A percentile compares a stretch with the other conserved stretches of the same genome.
Evolutionary conservation across 208 protist species (phyloP).

Genomic region (Zelonia costaricensis): DNA sequence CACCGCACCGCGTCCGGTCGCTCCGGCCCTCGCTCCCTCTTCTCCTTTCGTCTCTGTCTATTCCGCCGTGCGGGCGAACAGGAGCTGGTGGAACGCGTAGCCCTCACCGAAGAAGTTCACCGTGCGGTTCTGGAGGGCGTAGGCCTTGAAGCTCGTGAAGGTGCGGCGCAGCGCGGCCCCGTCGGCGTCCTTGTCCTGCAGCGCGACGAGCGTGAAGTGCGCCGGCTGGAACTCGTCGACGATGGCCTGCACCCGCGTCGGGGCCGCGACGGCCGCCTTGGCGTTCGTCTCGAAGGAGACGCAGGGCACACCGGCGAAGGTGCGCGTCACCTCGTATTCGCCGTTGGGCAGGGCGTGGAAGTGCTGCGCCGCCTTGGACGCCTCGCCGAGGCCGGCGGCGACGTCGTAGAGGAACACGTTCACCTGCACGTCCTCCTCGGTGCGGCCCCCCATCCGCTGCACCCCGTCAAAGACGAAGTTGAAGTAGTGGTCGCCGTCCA

Average conservation of each 20-base stretch:
- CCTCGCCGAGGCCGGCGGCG: constrained; percentile 15
- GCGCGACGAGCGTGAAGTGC: constrained; percentile 64
- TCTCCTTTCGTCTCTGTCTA: background rate
- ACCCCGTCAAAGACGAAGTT: constrained; percentile 86
- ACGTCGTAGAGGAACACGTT: constrained; percentile 81
- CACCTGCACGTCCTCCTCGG: constrained; percentile 73
- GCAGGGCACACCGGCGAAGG: constrained; percentile 39
- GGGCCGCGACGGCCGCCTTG: constrained; percentile 20
- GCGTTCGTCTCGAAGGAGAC: constrained; percentile 85
- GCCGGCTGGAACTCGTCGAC: constrained; percentile 52
- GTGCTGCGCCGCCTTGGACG: constrained; percentile 29
- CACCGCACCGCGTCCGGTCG: background rate
- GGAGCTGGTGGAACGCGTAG: constrained; percentile 79
- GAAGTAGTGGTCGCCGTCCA: constrained; percentile 89
- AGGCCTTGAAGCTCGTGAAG: constrained; percentile 49
- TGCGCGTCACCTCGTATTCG: constrained; percentile 74
- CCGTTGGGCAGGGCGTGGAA: constrained; percentile 32
- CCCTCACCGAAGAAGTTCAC: constrained; percentile 77
- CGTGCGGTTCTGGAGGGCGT: constrained; percentile 60
- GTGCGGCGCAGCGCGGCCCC: constrained; percentile 23
- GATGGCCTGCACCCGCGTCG: constrained; percentile 42
- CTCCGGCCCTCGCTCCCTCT: background rate
- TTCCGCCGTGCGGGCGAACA: constrained; percentile 42
- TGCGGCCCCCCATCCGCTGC: constrained; percentile 21
- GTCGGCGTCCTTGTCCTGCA: constrained; percentile 62